Evolutionary conservation across 768 basidiomycete genomes (phyloP).

Genomic region (Phallus indusiatus): DNA sequence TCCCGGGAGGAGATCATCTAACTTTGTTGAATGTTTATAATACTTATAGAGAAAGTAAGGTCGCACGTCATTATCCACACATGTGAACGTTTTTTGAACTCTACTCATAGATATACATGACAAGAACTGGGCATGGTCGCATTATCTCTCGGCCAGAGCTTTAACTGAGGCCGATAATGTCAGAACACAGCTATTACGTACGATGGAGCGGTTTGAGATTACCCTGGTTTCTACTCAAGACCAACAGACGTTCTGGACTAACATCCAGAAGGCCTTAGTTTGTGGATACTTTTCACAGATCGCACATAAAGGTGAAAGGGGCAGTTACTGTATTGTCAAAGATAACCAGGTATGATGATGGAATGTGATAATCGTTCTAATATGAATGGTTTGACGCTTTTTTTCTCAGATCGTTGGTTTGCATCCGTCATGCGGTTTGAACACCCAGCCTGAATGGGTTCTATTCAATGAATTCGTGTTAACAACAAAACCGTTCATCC

Average conservation of each 20-base stretch:
- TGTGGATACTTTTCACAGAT: constrained; percentile 99
- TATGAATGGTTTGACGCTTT: background rate
- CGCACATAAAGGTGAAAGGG: constrained; percentile 89
- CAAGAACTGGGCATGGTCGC: constrained; percentile 83
- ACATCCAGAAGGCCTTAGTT: constrained; percentile 75
- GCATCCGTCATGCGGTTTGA: constrained; percentile 84
- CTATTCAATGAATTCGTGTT: constrained; percentile 92
- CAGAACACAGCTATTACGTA: constrained; percentile 76
- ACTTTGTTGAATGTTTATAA: constrained; percentile 91
- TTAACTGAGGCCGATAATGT: constrained; percentile 91
- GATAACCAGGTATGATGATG: constrained; percentile 68
- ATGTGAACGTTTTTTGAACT: background rate
- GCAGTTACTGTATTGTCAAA: constrained; percentile 83
- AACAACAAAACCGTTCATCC: constrained; percentile 81
- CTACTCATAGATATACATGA: constrained; percentile 71
- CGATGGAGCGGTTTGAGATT: constrained; percentile 86
- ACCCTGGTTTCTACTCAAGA: constrained; percentile 61
- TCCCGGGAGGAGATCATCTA: constrained; percentile 95
- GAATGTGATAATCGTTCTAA: background rate
- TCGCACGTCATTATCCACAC: too few species aligned
- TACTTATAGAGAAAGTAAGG: too few species aligned
- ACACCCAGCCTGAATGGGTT: constrained; percentile 86
- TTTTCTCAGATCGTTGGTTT: constrained; percentile 48
- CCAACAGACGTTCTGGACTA: constrained; percentile 58
- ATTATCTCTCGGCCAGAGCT: constrained; percentile 77